Evolutionary conservation across 495 filamentous ascomycete species (phyloP).

Genomic region (Corynascus novoguineensis): DNA sequence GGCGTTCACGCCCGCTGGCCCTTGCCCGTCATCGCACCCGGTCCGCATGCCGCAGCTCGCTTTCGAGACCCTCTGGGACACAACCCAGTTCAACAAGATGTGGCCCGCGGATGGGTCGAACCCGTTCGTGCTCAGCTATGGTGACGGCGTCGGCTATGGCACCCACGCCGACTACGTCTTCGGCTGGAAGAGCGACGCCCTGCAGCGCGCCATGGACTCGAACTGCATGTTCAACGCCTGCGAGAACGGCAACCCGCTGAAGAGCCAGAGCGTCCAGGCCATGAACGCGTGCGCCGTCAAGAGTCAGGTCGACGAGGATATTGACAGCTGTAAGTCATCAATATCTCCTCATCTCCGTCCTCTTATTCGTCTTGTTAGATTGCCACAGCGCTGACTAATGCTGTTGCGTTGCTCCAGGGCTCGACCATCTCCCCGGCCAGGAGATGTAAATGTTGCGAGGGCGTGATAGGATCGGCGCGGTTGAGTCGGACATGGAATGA

Average conservation of each 20-base stretch:
- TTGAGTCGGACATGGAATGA: neutral
- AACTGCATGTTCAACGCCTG: slow-evolving; percentile 45
- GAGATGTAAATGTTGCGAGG: neutral
- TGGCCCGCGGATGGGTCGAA: slow-evolving; percentile 43
- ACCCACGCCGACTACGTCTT: slow-evolving; percentile 47
- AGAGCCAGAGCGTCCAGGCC: slow-evolving; percentile 38
- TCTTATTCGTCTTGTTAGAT: neutral
- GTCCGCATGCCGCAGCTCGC: slow-evolving; percentile 45
- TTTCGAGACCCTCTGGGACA: slow-evolving; percentile 51
- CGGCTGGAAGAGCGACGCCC: slow-evolving; percentile 44
- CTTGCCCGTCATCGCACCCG: slow-evolving; percentile 50
- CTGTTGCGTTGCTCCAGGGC: neutral
- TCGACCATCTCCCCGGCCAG: slow-evolving; percentile 8
- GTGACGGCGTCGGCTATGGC: slow-evolving; percentile 36
- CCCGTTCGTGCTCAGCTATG: slow-evolving; percentile 39
- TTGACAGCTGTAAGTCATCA: slow-evolving; percentile 44
- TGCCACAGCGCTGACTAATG: neutral
- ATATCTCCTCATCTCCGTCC: neutral
- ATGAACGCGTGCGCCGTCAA: slow-evolving; percentile 44
- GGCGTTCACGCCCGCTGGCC: slow-evolving; percentile 37
- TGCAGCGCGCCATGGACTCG: slow-evolving; percentile 45
- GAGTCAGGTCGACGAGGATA: slow-evolving; percentile 39
- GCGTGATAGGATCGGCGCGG: neutral
- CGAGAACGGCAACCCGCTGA: slow-evolving; percentile 36
- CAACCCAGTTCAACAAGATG: slow-evolving; percentile 42